A percentile compares a stretch with the other conserved stretches of the same genome.
These are phyloP conservation scores for Trichosporon sp. DNA, from an alignment of 1,284 basidiomycete genomes.

Conservation along the genomic window DNA sequence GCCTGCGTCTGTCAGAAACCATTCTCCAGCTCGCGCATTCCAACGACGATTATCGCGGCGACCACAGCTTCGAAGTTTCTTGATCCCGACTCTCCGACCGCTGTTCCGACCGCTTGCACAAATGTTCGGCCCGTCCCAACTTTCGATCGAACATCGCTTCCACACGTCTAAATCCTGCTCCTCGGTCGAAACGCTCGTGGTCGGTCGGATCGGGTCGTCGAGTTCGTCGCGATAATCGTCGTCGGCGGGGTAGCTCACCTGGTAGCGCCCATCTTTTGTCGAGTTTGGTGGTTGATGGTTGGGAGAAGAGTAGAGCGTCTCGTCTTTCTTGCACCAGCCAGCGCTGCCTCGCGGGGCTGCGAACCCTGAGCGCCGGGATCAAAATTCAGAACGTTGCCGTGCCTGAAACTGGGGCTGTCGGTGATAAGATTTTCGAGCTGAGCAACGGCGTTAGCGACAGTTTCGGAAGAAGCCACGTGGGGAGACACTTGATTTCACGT, in stretches of 20 bases:
- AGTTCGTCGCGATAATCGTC: constrained; percentile 4
- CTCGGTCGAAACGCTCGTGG: not conserved
- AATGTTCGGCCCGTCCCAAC: not conserved
- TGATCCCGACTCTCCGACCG: not conserved
- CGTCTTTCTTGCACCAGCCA: not conserved
- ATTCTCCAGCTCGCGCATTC: not conserved
- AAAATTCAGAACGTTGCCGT: not conserved
- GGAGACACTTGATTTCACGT: not conserved
- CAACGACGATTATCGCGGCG: not conserved
- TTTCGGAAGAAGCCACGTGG: not conserved
- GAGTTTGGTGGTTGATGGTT: constrained; percentile 6
- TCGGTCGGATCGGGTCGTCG: not conserved
- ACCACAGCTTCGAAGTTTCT: not conserved
- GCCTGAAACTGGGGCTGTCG: not conserved
- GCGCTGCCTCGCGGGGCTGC: not conserved
- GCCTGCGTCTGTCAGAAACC: constrained; percentile 53
- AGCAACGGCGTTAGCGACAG: not conserved
- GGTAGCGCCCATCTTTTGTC: constrained; percentile 12
- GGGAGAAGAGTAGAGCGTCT: not conserved
- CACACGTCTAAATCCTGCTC: not conserved
- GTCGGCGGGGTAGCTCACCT: constrained; percentile 6
- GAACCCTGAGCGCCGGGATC: not conserved
- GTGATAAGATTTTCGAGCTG: not conserved
- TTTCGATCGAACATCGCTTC: not conserved
- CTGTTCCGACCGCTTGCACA: not conserved